Percentiles rank a stretch among this genome's conserved stretches.
phyloP scores from a whole-genome alignment of 2,329 filamentous ascomycete species.

The Myriangium duriaei region DNA sequence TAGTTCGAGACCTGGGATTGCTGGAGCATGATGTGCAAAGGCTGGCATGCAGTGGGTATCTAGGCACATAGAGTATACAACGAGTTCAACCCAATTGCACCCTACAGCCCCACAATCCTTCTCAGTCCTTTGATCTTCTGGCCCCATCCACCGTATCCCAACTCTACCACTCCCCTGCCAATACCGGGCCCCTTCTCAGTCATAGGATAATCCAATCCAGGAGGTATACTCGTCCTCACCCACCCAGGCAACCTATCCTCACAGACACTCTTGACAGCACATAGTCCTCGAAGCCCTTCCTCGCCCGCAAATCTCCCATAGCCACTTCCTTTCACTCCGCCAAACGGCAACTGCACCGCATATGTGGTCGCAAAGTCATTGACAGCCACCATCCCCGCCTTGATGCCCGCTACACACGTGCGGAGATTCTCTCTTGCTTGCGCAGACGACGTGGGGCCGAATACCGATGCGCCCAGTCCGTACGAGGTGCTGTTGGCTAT shows the following conservation, averaged over 20 bases:
- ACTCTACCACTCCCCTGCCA: slow-evolving; percentile 34
- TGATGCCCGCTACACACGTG: slow-evolving; percentile 53
- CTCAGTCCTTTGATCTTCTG: slow-evolving; percentile 29
- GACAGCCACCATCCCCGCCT: slow-evolving; percentile 81
- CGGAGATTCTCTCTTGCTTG: slow-evolving; percentile 47
- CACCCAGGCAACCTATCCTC: slow-evolving; percentile 51
- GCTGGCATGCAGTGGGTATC: no score
- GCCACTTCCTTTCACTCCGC: slow-evolving; percentile 72
- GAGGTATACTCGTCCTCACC: slow-evolving; percentile 65
- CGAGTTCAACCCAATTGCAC: no score
- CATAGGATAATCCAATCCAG: slow-evolving; percentile 71
- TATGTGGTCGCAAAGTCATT: slow-evolving; percentile 96
- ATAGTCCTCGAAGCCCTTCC: slow-evolving; percentile 73
- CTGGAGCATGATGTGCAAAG: no score
- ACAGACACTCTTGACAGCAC: slow-evolving; percentile 80
- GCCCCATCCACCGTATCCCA: slow-evolving; percentile 34
- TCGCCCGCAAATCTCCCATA: slow-evolving; percentile 89
- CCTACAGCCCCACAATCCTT: slow-evolving; percentile 24
- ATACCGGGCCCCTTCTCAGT: slow-evolving; percentile 26
- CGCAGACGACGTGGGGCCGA: slow-evolving; percentile 43
- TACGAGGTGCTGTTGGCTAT: slow-evolving; percentile 78
- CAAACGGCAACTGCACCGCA: slow-evolving; percentile 87
- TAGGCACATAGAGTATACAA: no score
- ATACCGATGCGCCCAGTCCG: slow-evolving; percentile 79
- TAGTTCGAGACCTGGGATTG: no score